Base-by-base conservation (phyloP, 192 early-diverging fungal genomes). In the Mortierella antarctica region DNA sequence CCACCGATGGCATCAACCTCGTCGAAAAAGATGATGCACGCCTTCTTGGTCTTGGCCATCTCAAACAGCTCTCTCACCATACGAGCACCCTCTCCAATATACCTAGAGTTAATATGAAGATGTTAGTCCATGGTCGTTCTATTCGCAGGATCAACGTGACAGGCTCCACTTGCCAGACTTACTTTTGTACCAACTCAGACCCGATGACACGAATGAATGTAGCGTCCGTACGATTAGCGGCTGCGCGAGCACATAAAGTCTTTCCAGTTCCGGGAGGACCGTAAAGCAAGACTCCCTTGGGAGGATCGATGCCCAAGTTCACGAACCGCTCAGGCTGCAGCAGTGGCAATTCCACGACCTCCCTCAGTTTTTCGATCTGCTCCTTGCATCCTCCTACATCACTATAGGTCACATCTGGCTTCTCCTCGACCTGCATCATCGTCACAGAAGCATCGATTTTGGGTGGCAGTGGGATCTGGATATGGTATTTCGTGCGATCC, bases 381-480 rank as follows among this genome's bases (percentile, higher is more conserved):
- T 99, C 98, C 83, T 99, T 99, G 89, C 98, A 97, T 49, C 98
- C 98, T 79, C 98, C 98, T 15, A 99, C 95, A 86, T 99, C 97
- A 57, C 90, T 89, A 71, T 99, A 99, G 15, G 98, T 99, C n/a
- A 99, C 96, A 88, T 99, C 98, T 4, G 98, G 98, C 84, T 99
- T 99, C 84, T 99, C 98, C 82, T 99, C 98, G 44, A 99, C 96
- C 83, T 98, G 97, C 98, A 99, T 99, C 98, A 99, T 99, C 12
- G 98, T 99, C 52, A 95, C 95, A 0, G 96, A 94, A 31, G 98
- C 95, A 82, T 99, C 98, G 65, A 99, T 99, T 87, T 95, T 96
- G 77, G 98, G 98, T 54, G 98, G 98, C 45, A 99, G 87, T 57
- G 98, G 98, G 62, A 99, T 93, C 83, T 99, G 96, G 70, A 99